These are phyloP conservation scores for Metschnikowia dekortorum DNA, from an alignment of 805 yeast genomes.

Conservation along the genomic window DNA sequence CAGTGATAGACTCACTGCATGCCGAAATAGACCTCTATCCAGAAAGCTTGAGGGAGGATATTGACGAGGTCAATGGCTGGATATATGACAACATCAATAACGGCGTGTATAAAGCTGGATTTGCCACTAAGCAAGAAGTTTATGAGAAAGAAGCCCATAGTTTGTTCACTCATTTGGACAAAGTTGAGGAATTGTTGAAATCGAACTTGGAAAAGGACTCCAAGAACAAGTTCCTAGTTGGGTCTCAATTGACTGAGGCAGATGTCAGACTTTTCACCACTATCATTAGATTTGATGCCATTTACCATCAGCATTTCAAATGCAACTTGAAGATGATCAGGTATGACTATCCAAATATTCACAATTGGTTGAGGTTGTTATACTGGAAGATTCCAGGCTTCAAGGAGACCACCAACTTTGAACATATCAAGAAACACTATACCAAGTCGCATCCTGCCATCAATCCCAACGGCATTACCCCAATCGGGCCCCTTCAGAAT, in stretches of 20 bases:
- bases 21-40: conserved; percentile 64
- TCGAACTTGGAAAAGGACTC: conserved; percentile 33
- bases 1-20: conserved; percentile 45
- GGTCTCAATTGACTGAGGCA: conserved; percentile 76
- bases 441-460: conserved; percentile 77
- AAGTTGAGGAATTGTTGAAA: conserved; percentile 58
- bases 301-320: conserved; percentile 93
- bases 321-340: conserved; percentile 83
- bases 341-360: conserved; percentile 69
- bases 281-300: conserved; percentile 85
- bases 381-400: conserved; percentile 78
- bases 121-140: conserved; percentile 77
- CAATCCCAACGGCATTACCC: conserved; percentile 81
- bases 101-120: conserved; percentile 92
- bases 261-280: conserved; percentile 87
- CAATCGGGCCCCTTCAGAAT: conserved; percentile 82
- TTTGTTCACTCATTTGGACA: conserved; percentile 64
- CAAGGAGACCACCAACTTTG: conserved; percentile 75
- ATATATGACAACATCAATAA: conserved; percentile 81
- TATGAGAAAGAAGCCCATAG: conserved; percentile 65
- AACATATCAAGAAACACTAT: conserved; percentile 88
- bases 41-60: conserved; percentile 42
- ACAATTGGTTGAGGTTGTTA: conserved; percentile 75
- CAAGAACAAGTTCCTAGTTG: conserved; percentile 42
- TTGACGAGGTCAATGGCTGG: conserved; percentile 79